Base-by-base conservation (phyloP, 2,329 filamentous ascomycete genomes). In the Aspergillus neoniger region DNA sequence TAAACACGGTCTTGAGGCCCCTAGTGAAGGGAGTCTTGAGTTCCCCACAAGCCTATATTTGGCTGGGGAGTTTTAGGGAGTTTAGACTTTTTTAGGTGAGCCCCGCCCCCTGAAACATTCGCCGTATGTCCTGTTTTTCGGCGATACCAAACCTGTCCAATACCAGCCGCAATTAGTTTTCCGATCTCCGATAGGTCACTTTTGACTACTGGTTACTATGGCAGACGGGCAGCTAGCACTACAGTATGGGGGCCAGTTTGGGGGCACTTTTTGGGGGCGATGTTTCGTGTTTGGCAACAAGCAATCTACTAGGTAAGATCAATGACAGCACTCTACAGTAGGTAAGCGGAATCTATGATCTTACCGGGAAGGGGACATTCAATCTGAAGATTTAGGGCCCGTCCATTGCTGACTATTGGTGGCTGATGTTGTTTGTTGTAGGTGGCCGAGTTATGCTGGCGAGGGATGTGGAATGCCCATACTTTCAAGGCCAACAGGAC, bases 1-100 rank as follows among this genome's bases (percentile, higher is more conserved):
- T 61, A 58, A 62, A 66, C 65, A 68, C 66, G 57, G 62, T 54
- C 51, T 50, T 14, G 19, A 23, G 49, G 62, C 50, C 51, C 44
- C 8, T 23, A 32, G 49, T 43, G 55, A 38, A 41, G 49, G 56
- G 41, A 48, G 39, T 43, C 32, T 17, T 36, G 32, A 25, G n/a
- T 19, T 55, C 47, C 59, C 63, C 61, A 61, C 63, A 62, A 60
- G 62, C 52, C 61, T 68, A 68, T 69, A 65, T 69, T 65, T 65
- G 65, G 65, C 57, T 60, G 38, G 47, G 55, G 14, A 36, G n/a
- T 5, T 30, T 30, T 30, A 30, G 28, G 28, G 28, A 30, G 28
- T 30, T 28, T 59, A 58, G 47, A n/a, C 55, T 55, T 36, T 17
- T 51, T 55, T 47, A 39, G 48, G 61, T 44, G 41, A n/a, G 23